Conservation (phyloP, 129 eudicot genomes). For the Helianthus annuus region DNA sequence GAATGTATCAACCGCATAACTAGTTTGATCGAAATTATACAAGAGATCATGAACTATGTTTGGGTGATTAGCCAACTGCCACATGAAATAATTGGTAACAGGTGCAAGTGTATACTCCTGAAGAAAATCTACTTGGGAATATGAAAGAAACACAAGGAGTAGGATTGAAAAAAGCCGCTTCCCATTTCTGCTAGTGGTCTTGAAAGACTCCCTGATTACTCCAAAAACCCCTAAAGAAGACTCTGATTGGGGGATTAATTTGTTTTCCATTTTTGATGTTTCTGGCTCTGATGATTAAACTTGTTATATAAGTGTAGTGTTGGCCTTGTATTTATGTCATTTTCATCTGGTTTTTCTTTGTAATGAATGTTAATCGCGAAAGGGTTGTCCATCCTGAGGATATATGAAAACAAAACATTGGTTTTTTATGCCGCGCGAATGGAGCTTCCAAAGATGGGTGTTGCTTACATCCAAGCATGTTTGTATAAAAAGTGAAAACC, state of each 20-base stretch:
- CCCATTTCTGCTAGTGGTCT: conserved; percentile 27
- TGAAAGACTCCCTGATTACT: conserved; percentile 33
- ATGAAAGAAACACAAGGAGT: conserved; percentile 34
- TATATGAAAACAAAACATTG: neutral
- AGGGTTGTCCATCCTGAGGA: conserved; percentile 6
- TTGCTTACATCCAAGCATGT: neutral
- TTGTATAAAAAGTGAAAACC: too few relatives aligned
- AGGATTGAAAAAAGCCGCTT: conserved; percentile 24
- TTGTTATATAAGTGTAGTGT: conserved; percentile 20
- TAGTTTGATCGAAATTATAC: neutral
- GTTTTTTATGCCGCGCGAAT: neutral
- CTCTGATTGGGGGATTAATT: neutral
- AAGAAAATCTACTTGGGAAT: conserved; percentile 26
- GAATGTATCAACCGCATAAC: neutral
- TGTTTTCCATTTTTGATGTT: conserved; percentile 19
- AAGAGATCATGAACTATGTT: conserved; percentile 12
- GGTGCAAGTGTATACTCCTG: neutral
- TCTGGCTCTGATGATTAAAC: neutral
- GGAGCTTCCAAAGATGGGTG: neutral
- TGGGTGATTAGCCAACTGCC: conserved; percentile 1
- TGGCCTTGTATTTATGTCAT: neutral
- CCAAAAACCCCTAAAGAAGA: conserved; percentile 29
- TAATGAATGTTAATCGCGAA: neutral
- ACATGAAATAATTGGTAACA: neutral
- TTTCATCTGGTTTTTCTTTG: neutral